Conservation (phyloP, 2,329 filamentous ascomycete genomes). For the Pseudogymnoascus sp. region DNA sequence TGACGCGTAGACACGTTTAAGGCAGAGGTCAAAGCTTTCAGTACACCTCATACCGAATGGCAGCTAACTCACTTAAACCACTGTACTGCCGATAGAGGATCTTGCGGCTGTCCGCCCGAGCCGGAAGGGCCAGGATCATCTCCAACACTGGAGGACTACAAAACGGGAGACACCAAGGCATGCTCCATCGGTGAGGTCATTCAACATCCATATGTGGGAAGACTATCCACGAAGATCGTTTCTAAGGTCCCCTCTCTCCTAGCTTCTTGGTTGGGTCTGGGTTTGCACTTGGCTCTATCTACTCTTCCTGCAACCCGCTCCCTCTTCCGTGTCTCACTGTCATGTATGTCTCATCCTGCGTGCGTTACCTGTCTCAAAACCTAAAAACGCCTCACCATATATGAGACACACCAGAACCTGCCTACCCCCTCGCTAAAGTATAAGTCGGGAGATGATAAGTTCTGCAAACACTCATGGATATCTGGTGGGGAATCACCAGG, state of each 20-base stretch:
- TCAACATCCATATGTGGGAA: background rate
- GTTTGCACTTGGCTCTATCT: too few relatives aligned
- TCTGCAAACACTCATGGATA: too few relatives aligned
- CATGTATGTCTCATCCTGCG: too few relatives aligned
- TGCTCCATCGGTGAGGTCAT: background rate
- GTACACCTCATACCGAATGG: background rate
- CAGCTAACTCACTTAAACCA: background rate
- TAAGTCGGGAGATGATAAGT: too few relatives aligned
- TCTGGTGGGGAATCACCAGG: too few relatives aligned
- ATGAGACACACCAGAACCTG: too few relatives aligned
- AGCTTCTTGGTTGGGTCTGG: background rate
- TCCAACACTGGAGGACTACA: background rate
- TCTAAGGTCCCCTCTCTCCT: background rate
- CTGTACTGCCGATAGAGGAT: background rate
- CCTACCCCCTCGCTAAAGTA: too few relatives aligned
- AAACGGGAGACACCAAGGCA: background rate
- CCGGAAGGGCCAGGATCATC: background rate
- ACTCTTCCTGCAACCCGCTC: too few relatives aligned
- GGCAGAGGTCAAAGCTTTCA: background rate
- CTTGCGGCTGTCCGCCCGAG: background rate
- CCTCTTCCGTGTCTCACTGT: too few relatives aligned
- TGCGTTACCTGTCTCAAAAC: too few relatives aligned
- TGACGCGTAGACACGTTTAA: background rate
- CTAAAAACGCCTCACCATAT: too few relatives aligned
- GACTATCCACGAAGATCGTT: background rate